Base-by-base conservation (phyloP, 2,329 filamentous ascomycete species). In the Cadophora sp. region DNA sequence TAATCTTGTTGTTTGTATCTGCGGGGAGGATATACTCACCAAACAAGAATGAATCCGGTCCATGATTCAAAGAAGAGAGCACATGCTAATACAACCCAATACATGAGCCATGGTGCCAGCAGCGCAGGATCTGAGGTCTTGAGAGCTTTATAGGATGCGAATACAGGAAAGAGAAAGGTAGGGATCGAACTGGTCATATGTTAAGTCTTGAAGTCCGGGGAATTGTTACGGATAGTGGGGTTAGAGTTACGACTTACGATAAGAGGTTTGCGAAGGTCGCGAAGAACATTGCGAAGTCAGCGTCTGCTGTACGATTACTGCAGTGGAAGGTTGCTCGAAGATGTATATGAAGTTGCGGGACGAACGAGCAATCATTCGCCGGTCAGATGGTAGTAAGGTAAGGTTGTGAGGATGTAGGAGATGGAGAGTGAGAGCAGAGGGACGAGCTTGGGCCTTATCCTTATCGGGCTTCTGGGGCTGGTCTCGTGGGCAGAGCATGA, bases 61-160 rank as follows among this genome's bases (percentile, higher is more conserved):
- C 94, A 97, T 58, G 91, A 94, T 82, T 98, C 96, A 80, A 90
- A 88, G 70, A 96, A 87, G 66, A 94, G 85, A 75, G 90, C 88
- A 79, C 92, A 91, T 69, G 92, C 92, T 72, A 97, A 87, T 27
- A 97, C 93, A 69, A 97, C 93, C 92, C 95, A 99, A 86, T 98
- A 99, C 92, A 98, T 98, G 73, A 98, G 88, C 96, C 96, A 99
- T 90, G 95, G 95, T 72, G 93, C 93, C 69, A 97, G 86, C 78
- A 97, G 90, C 46, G 93, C 91, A 1, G 94, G 94, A 80, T 97
- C 93, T 63, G 92, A 91, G 19, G 93, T 94, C 82, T 96, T 95
- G 77, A 99, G 91, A 60, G 96, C 95, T 85, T 98, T 98, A 87
- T 97, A 98, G 72, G 95, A 97, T 73, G 95, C 94, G 82, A 97